Base-by-base conservation (phyloP, 345 rosid genomes). In the Kandelia obovata region DNA sequence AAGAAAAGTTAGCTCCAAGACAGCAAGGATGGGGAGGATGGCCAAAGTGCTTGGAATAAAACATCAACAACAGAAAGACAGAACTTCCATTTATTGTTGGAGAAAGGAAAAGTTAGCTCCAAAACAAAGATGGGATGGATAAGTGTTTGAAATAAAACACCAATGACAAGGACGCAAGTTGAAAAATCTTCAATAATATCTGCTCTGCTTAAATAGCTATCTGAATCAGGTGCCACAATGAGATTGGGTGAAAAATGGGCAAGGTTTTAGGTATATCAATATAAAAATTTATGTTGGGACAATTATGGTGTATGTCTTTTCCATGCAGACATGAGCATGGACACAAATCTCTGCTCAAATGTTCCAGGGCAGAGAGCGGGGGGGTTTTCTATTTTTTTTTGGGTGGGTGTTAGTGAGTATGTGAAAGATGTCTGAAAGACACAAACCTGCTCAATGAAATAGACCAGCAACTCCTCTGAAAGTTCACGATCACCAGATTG, bases 401-500 rank as follows among this genome's bases (percentile, higher is more conserved):
- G 59, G 17, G 30, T 7, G 6, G 17, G 19, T 43, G 5, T 43
- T 56, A 56, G 16, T 1, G 15, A 26, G 13, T 25, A 5, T 1
- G 16, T 56, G 30, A 27, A 23, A 23, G 59, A 56, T 25, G 15
- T 4, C 59, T 23, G 28, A 56, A 56, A 5, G 32, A 67, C 13
- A 66, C 53, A 63, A 43, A 90, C 98, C 96, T 88, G 87, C 79
- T 90, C 97, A 39, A 93, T 93, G 89, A 93, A 93, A 85, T 91
- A 93, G 65, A 86, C 87, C 58, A 91, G 91, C 58, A 93, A 80
- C 79, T 93, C 97, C 80, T 93, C 98, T 0, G 98, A 91, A 75
- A 91, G 92, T 74, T 93, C 98, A 64, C 89, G 92, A 28, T 93
- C 98, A 58, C 98, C 97, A 35, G 96, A 91, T 78, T 93, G 98